Base-by-base conservation (phyloP, 331 rosid species). In the Pyracantha coccinea region DNA sequence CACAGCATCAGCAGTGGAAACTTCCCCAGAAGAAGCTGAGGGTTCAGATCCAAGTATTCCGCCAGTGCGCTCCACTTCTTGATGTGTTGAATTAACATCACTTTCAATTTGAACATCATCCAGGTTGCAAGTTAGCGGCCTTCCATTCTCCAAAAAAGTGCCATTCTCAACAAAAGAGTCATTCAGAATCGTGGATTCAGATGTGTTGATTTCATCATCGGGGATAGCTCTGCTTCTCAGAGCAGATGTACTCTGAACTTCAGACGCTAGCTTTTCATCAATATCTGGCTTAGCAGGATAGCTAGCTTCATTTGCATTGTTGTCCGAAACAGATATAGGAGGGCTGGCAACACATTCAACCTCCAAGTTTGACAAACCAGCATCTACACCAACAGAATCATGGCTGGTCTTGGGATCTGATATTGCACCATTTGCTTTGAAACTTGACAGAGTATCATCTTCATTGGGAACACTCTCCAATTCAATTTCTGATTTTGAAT, bases 1-100 rank as follows among this genome's bases (percentile, higher is more conserved):
- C 35, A 66, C 71, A 78, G 83, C 55, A 73, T 83, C 88, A 14
- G 41, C 12, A 35, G 72, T 31, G 14, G 89, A 72, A 77, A 62
- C 80, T 75, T 83, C 86, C 27, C 59, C 84, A 54, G 84, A 52
- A 33, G 77, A 75, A 75, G 23, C 74, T 19, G 81, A 61, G 74
- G 76, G 70, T 78, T 73, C 86, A 63, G 65, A 80, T 70, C 67
- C 82, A 19, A 24, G 85, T 45, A 31, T 68, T 70, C 76, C 83
- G 6, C 72, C 65, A 70, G 66, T 33, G 59, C 14, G 54, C 72
- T 71, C 73, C 32, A 45, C 72, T 66, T 31, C 78, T 55, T 66
- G 69, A 57, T 20, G 28, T 28, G 79, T 57, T 16, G 17, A 54
- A 53, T 67, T 72, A 31, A 33, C 41, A 19, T 63, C 58, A 21